Percentiles rank a stretch among this genome's conserved stretches.
Evolutionary conservation across 2,329 filamentous ascomycete genomes (phyloP).

Genomic region (Trichophyton simii): DNA sequence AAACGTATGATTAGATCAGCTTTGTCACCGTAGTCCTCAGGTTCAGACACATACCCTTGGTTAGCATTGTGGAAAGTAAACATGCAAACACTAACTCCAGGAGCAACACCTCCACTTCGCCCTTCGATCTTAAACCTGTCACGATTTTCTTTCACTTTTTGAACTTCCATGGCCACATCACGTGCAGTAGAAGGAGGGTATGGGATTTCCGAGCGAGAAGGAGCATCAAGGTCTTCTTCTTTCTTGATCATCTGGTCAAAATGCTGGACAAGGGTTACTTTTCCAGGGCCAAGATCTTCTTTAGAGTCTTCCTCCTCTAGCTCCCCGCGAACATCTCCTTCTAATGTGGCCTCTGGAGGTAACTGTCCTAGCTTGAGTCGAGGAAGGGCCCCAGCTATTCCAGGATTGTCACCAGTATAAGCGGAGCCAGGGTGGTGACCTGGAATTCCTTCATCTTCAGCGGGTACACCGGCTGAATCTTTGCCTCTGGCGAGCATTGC

Average conservation of each 20-base stretch:
- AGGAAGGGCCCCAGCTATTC: conserved; percentile 43
- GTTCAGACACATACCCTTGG: conserved; percentile 52
- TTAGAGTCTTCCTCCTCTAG: conserved; percentile 73
- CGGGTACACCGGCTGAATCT: conserved; percentile 45
- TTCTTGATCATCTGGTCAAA: conserved; percentile 81
- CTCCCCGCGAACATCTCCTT: conserved; percentile 75
- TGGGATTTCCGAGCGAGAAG: conserved; percentile 65
- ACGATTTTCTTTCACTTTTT: conserved; percentile 82
- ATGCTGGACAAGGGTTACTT: conserved; percentile 65
- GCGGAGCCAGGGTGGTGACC: conserved; percentile 55
- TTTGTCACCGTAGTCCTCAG: background rate
- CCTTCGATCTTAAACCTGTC: conserved; percentile 83
- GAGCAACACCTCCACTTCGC: conserved; percentile 68
- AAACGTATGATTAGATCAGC: conserved; percentile 16
- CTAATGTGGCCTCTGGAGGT: conserved; percentile 69
- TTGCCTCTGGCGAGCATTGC: conserved; percentile 45
- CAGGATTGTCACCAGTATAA: conserved; percentile 45
- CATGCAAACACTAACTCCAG: conserved; percentile 83
- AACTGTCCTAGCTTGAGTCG: conserved; percentile 66
- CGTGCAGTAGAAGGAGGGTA: conserved; percentile 76
- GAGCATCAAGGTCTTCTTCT: conserved; percentile 76
- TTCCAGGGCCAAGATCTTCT: conserved; percentile 58
- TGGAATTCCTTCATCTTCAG: conserved; percentile 57
- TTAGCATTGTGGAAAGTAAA: conserved; percentile 97
- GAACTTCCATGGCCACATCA: conserved; percentile 88